These are phyloP conservation scores for Rhamnella rubrinervis DNA, from an alignment of 331 rosid genomes.

Conservation along the genomic window DNA sequence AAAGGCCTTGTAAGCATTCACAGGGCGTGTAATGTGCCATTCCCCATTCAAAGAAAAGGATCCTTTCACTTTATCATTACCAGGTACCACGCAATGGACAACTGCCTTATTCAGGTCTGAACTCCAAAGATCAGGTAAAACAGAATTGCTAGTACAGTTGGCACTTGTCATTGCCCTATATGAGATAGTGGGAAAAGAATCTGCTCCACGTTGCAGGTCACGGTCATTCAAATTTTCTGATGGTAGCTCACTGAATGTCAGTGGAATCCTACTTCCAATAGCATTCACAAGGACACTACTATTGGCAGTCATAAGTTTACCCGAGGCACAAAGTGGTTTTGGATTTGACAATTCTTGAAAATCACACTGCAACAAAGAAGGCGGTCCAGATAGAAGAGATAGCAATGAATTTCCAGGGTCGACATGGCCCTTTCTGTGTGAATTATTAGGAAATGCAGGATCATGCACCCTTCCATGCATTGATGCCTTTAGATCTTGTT, in stretches of 20 bases:
- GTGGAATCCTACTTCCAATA: constrained; percentile 29
- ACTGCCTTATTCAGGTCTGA: constrained; percentile 28
- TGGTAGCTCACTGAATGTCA: constrained; percentile 24
- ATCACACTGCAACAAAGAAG: constrained; percentile 40
- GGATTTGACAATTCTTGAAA: constrained; percentile 37
- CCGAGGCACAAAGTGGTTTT: constrained; percentile 25
- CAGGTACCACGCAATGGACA: constrained; percentile 25
- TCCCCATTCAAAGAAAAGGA: constrained; percentile 33
- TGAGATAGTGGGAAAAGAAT: constrained; percentile 26
- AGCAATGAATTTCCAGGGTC: constrained; percentile 44
- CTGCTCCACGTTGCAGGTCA: constrained; percentile 30
- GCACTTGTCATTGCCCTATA: constrained; percentile 34
- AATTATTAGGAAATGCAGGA: constrained; percentile 25
- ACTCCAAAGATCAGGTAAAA: constrained; percentile 40
- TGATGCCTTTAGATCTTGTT: constrained; percentile 34
- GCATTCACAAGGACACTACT: constrained; percentile 31
- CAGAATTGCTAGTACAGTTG: constrained; percentile 28
- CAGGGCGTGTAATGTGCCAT: constrained; percentile 19
- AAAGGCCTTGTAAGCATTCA: constrained; percentile 27
- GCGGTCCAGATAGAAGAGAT: constrained; percentile 44
- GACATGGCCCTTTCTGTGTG: constrained; percentile 32
- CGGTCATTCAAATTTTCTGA: constrained; percentile 34
- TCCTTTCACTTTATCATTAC: constrained; percentile 34
- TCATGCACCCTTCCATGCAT: constrained; percentile 42
- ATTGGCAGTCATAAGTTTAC: constrained; percentile 25